Evolutionary conservation across 2,329 filamentous ascomycete species (phyloP).

Genomic region (Pseudocercospora musae): DNA sequence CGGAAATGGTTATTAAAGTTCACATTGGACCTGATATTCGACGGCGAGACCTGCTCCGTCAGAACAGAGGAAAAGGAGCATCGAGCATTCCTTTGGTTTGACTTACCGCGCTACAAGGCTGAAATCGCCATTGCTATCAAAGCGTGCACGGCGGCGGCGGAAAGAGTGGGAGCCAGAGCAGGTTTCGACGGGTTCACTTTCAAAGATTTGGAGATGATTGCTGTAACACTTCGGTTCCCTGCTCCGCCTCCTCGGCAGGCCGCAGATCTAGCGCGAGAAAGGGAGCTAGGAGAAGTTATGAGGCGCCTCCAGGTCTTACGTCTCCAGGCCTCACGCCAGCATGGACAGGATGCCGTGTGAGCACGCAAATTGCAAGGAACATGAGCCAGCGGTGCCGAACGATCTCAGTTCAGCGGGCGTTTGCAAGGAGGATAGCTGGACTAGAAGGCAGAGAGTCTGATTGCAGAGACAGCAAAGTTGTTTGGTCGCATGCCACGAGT

Average conservation of each 20-base stretch:
- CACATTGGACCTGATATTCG: not conserved
- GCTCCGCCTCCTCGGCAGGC: not conserved
- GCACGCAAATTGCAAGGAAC: not conserved
- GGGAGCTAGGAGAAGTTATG: too few species aligned
- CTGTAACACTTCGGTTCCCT: not conserved
- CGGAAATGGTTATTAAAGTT: not conserved
- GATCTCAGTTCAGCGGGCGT: not conserved
- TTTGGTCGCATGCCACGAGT: not conserved
- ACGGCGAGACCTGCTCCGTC: not conserved
- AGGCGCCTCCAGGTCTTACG: too few species aligned
- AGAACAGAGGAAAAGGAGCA: not conserved
- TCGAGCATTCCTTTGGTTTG: not conserved
- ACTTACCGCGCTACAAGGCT: not conserved
- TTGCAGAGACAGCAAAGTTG: not conserved
- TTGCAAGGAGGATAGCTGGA: not conserved
- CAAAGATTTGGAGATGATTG: not conserved
- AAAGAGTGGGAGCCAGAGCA: not conserved
- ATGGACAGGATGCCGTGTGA: not conserved
- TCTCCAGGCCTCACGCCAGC: not conserved
- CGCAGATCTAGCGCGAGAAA: too few species aligned
- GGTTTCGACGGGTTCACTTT: not conserved
- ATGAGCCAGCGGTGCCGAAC: not conserved
- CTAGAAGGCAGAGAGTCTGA: not conserved
- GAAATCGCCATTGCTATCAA: not conserved
- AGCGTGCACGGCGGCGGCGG: not conserved